A percentile compares a stretch with the other conserved stretches of the same genome.
Evolutionary conservation across 208 protist species (phyloP).

Genomic region (Crithidia fasciculata): DNA sequence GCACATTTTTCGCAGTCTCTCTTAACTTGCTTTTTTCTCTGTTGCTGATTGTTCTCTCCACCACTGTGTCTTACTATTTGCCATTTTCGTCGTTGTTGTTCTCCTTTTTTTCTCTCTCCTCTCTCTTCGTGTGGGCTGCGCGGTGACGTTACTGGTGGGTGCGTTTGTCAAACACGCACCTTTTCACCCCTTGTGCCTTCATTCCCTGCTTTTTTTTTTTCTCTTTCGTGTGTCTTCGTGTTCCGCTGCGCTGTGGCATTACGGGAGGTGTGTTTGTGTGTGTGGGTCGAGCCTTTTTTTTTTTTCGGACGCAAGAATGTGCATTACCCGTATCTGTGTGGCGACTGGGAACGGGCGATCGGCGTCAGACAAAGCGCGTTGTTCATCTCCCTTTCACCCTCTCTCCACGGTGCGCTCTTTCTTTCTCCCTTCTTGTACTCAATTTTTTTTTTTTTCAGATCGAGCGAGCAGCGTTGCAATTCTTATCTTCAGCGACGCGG

Average conservation of each 20-base stretch:
- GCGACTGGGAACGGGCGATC: too few relatives aligned
- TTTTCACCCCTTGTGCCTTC: constrained; percentile 2
- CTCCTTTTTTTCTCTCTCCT: constrained; percentile 3
- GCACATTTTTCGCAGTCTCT: neutral
- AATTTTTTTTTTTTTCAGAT: neutral
- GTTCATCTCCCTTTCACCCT: too few relatives aligned
- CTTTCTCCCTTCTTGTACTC: neutral
- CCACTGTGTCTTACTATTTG: neutral
- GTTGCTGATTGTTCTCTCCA: neutral
- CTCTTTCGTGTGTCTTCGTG: neutral
- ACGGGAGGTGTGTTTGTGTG: too few relatives aligned
- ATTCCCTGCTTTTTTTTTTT: neutral
- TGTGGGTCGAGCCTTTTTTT: too few relatives aligned
- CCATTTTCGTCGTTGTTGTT: neutral
- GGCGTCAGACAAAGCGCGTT: too few relatives aligned
- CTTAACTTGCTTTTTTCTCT: neutral
- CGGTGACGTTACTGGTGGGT: neutral
- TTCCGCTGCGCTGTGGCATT: too few relatives aligned
- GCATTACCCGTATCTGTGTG: too few relatives aligned
- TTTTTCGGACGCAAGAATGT: too few relatives aligned
- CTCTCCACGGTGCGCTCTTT: neutral
- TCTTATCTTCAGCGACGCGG: too few relatives aligned
- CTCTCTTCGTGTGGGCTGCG: neutral
- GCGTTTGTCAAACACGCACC: neutral
- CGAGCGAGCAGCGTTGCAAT: too few relatives aligned